phyloP scores from a whole-genome alignment of 2,329 filamentous ascomycete species.

The Talaromyces sp. region DNA sequence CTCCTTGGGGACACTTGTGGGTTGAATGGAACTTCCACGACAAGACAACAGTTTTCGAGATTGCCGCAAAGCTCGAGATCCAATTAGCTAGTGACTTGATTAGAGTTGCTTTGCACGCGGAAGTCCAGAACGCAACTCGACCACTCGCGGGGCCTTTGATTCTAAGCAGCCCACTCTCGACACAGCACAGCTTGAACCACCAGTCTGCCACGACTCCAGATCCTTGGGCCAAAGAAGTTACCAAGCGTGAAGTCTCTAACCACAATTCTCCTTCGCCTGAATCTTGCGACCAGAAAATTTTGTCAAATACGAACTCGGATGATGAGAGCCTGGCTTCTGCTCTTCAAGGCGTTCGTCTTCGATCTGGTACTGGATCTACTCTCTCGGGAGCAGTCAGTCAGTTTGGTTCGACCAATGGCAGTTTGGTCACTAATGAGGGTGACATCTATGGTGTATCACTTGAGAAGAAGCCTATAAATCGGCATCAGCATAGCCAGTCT shows the following conservation, averaged over 20 bases:
- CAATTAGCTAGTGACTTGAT: constrained; percentile 24
- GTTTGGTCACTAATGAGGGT: constrained; percentile 1
- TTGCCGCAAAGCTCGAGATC: constrained; percentile 26
- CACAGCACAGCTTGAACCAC: background rate
- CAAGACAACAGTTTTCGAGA: constrained; percentile 22
- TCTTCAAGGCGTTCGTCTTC: background rate
- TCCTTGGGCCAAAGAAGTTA: constrained; percentile 3
- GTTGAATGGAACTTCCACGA: constrained; percentile 27
- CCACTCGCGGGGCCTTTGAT: background rate
- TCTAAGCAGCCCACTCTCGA: background rate
- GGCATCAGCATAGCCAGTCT: constrained; percentile 17
- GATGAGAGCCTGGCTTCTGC: constrained; percentile 7
- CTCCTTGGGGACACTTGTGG: constrained; percentile 30
- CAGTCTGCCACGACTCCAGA: background rate
- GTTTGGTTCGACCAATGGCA: constrained; percentile 11
- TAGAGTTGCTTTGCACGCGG: constrained; percentile 17
- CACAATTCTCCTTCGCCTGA: background rate
- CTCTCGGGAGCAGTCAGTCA: constrained; percentile 5
- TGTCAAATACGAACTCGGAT: constrained; percentile 5
- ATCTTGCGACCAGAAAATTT: background rate
- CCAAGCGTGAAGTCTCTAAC: constrained; percentile 4
- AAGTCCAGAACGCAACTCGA: background rate
- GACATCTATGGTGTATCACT: background rate
- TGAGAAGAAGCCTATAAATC: background rate
- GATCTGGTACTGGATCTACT: constrained; percentile 12